phyloP scores from a whole-genome alignment of 2,329 filamentous ascomycete genomes.

The Fusarium vanettenii region DNA sequence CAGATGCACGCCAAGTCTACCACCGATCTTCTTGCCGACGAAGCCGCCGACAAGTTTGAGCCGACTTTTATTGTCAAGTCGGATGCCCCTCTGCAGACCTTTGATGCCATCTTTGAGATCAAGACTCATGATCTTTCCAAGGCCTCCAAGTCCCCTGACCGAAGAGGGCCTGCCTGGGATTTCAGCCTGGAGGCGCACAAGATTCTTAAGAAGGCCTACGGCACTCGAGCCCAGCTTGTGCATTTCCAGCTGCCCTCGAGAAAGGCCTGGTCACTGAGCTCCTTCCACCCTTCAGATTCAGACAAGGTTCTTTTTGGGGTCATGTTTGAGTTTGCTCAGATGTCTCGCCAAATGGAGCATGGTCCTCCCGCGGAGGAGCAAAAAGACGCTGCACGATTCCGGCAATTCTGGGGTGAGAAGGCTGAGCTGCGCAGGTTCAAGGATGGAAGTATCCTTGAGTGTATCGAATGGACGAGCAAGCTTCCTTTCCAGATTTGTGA shows the following conservation, averaged over 20 bases:
- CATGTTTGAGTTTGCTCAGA: conserved; percentile 77
- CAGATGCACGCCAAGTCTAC: conserved; percentile 81
- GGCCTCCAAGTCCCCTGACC: conserved; percentile 49
- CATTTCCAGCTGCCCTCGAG: conserved; percentile 61
- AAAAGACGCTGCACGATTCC: conserved; percentile 82
- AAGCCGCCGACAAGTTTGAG: conserved; percentile 82
- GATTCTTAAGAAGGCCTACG: conserved; percentile 77
- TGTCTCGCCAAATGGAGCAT: conserved; percentile 83
- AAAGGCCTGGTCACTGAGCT: conserved; percentile 46
- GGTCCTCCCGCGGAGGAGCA: conserved; percentile 89
- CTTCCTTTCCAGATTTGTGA: conserved; percentile 75
- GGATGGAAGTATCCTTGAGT: conserved; percentile 93
- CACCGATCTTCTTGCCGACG: conserved; percentile 79
- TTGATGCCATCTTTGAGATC: conserved; percentile 60
- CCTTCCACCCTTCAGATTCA: conserved; percentile 27
- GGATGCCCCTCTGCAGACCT: conserved; percentile 65
- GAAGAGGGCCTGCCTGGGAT: conserved; percentile 56
- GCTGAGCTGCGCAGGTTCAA: conserved; percentile 94
- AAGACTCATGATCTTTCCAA: conserved; percentile 45
- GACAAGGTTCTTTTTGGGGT: conserved; percentile 72
- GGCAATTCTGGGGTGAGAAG: conserved; percentile 94
- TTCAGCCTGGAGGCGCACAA: conserved; percentile 70
- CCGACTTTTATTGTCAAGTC: conserved; percentile 80
- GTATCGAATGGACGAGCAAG: conserved; percentile 82
- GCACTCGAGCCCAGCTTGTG: conserved; percentile 78